Conservation (phyloP, 345 rosid genomes). For the Excoecaria agallocha region DNA sequence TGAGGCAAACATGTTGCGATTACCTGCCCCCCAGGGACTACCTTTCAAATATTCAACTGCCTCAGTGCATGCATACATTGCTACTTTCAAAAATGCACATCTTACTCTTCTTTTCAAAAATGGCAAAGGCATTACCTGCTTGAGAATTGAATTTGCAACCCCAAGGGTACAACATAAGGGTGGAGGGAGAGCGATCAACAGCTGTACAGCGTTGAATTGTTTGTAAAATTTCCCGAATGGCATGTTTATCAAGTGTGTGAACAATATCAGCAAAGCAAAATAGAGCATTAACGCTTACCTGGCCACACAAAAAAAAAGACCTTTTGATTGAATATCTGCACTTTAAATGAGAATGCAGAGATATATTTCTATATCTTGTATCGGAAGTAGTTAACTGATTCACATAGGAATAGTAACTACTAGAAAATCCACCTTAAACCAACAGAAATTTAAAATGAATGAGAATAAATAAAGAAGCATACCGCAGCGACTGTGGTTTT, state of each 20-base stretch:
- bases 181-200: conserved; percentile 92
- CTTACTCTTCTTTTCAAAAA: not conserved
- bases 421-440: not conserved
- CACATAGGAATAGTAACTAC: not conserved
- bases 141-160: conserved; percentile 80
- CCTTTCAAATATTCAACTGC: too few relatives aligned
- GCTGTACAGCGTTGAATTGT: conserved; percentile 93
- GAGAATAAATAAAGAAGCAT: conserved; percentile 25
- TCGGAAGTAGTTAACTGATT: not conserved
- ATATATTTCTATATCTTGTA: not conserved
- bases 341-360: not conserved
- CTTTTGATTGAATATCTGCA: conserved; percentile 15
- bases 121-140: conserved; percentile 54
- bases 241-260: conserved; percentile 67
- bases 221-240: conserved; percentile 67
- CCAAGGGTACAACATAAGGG: conserved; percentile 97
- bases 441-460: not conserved
- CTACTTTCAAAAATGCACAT: not conserved
- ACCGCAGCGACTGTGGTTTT: conserved; percentile 98
- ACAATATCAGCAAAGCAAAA: conserved; percentile 82
- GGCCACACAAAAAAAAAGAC: conserved; percentile 34
- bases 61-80: not conserved
- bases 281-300: conserved; percentile 96
- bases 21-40: not conserved
- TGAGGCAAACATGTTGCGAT: too few relatives aligned